These are phyloP conservation scores for Dalbergia cochinchinensis DNA, from an alignment of 306 rosid genomes.

Conservation along the genomic window DNA sequence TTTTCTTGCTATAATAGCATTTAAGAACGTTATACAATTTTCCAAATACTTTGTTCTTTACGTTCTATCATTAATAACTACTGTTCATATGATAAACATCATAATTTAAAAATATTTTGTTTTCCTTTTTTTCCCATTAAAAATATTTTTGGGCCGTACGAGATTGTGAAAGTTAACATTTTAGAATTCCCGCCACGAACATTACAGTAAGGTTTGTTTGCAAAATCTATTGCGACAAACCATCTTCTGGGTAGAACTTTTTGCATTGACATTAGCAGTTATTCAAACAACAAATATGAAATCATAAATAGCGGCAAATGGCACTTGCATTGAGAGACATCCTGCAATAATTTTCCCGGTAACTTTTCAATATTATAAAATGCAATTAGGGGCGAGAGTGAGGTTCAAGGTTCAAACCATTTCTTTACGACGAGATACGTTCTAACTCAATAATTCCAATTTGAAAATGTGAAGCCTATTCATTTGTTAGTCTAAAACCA, in stretches of 20 bases:
- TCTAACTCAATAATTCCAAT: constrained; percentile 31
- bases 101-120: not conserved
- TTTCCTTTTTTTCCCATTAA: no score
- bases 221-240: no score
- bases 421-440: constrained; percentile 6
- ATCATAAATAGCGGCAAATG: not conserved
- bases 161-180: no score
- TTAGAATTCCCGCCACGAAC: no score
- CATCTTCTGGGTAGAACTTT: no score
- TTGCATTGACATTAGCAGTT: no score
- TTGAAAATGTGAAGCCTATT: constrained; percentile 25
- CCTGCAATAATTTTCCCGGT: constrained; percentile 10
- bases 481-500: constrained; percentile 33
- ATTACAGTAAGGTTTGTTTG: no score
- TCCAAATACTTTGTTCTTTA: not conserved
- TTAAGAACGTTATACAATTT: not conserved
- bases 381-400: constrained; percentile 11
- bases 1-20: no score
- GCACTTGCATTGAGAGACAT: constrained; percentile 7
- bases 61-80: not conserved
- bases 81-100: not conserved
- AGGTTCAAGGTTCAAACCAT: constrained; percentile 25
- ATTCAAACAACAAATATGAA: no score
- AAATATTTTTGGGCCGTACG: no score
- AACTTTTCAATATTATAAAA: not conserved